Percentiles rank a stretch among this genome's conserved stretches.
Evolutionary conservation across 106 monocot genomes (phyloP).

Genomic region (Acorus gramineus): DNA sequence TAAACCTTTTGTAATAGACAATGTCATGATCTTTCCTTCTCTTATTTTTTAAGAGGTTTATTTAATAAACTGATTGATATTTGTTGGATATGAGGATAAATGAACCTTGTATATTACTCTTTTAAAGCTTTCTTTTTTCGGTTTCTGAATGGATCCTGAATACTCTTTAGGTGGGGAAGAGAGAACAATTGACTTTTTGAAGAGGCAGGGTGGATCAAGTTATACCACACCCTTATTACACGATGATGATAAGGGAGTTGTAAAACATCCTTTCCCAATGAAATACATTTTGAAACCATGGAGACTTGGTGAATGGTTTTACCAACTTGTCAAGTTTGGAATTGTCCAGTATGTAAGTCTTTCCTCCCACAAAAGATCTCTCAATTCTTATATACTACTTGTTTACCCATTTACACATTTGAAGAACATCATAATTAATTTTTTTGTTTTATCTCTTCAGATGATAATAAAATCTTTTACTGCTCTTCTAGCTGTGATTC

Average conservation of each 20-base stretch:
- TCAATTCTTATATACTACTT: too few relatives aligned
- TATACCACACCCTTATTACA: slow-evolving; percentile 44
- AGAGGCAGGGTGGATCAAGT: slow-evolving; percentile 60
- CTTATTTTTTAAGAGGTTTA: too few relatives aligned
- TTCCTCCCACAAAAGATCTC: neutral
- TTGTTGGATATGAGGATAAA: too few relatives aligned
- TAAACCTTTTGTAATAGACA: too few relatives aligned
- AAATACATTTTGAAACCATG: slow-evolving; percentile 75
- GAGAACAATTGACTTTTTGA: slow-evolving; percentile 82
- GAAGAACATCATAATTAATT: neutral
- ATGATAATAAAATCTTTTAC: slow-evolving; percentile 86
- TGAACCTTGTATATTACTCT: neutral
- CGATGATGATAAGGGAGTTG: slow-evolving; percentile 43
- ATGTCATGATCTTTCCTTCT: too few relatives aligned
- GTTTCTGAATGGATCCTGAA: too few relatives aligned
- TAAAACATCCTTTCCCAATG: slow-evolving; percentile 87
- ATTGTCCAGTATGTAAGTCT: slow-evolving; percentile 88
- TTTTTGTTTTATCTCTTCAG: slow-evolving; percentile 24
- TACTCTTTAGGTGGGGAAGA: slow-evolving; percentile 69
- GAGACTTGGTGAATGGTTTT: slow-evolving; percentile 73
- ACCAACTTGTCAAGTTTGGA: slow-evolving; percentile 77
- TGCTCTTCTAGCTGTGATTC: slow-evolving; percentile 56
- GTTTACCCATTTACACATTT: neutral
- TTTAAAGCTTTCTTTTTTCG: neutral
- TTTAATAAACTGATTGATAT: too few relatives aligned